phyloP scores from a whole-genome alignment of 2,329 filamentous ascomycete species.

The Ramichloridium luteum region DNA sequence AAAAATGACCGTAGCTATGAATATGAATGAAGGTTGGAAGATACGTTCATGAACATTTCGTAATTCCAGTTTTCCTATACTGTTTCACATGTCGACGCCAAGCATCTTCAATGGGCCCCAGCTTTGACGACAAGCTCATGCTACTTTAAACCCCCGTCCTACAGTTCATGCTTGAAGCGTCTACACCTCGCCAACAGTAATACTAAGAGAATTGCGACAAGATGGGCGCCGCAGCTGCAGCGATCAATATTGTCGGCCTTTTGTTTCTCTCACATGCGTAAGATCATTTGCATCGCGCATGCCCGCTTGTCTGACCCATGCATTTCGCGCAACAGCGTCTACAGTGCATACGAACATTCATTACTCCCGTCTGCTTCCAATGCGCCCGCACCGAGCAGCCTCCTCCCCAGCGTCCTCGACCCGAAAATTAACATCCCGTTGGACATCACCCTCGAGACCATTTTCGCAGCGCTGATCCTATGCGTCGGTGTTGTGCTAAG shows the following conservation, averaged over 20 bases:
- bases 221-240: conserved; percentile 62
- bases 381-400: conserved; percentile 22
- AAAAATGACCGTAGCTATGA: no score
- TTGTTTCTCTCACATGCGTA: conserved; percentile 80
- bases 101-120: no score
- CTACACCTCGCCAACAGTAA: neutral
- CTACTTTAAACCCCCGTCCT: no score
- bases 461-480: conserved; percentile 69
- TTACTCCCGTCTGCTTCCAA: conserved; percentile 45
- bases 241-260: conserved; percentile 61
- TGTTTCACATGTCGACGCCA: no score
- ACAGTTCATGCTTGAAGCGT: no score
- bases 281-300: conserved; percentile 25
- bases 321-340: conserved; percentile 62
- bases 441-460: conserved; percentile 79
- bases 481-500: conserved; percentile 69
- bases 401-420: conserved; percentile 23
- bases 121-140: no score
- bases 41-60: no score
- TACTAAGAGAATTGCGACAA: conserved; percentile 7
- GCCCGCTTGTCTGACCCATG: conserved; percentile 3
- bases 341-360: conserved; percentile 89
- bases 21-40: no score
- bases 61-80: no score
- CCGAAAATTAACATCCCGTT: conserved; percentile 47